phyloP scores from a whole-genome alignment of 2,329 filamentous ascomycete species.

The Calonectria multiphialidica region DNA sequence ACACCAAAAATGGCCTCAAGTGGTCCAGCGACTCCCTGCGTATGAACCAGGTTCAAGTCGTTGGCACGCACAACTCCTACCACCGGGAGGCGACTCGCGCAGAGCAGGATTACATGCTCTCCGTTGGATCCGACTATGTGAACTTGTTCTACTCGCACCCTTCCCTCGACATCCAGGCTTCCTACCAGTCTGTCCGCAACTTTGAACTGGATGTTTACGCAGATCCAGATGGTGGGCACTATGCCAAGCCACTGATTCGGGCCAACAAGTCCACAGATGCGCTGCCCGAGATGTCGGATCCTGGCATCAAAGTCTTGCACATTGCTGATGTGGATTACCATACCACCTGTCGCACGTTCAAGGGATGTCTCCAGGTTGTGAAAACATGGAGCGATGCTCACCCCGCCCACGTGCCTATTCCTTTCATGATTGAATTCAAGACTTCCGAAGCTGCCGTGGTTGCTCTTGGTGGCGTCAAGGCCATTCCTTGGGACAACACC shows the following conservation, averaged over 20 bases:
- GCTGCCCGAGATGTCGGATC: slow-evolving; percentile 51
- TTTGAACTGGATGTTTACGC: slow-evolving; percentile 63
- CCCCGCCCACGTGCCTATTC: slow-evolving; percentile 58
- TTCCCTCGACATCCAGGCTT: slow-evolving; percentile 56
- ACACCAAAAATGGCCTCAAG: slow-evolving; percentile 46
- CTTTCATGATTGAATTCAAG: slow-evolving; percentile 64
- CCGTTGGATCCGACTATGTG: slow-evolving; percentile 50
- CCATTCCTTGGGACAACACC: slow-evolving; percentile 56
- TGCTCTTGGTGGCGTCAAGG: slow-evolving; percentile 35
- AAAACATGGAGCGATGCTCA: slow-evolving; percentile 58
- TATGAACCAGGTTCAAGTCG: slow-evolving; percentile 64
- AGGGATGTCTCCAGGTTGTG: slow-evolving; percentile 56
- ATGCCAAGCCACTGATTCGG: slow-evolving; percentile 58
- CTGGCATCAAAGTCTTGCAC: slow-evolving; percentile 63
- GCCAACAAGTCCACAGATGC: slow-evolving; percentile 50
- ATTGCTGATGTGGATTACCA: slow-evolving; percentile 62
- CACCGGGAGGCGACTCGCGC: slow-evolving; percentile 57
- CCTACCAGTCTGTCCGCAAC: slow-evolving; percentile 58
- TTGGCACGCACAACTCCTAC: slow-evolving; percentile 65
- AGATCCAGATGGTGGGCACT: slow-evolving; percentile 60
- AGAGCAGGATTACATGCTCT: slow-evolving; percentile 55
- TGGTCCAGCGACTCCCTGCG: slow-evolving; percentile 51
- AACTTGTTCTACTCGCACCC: slow-evolving; percentile 63
- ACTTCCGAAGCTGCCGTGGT: slow-evolving; percentile 50
- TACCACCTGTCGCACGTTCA: slow-evolving; percentile 59